These are phyloP conservation scores for Venturia pyrina DNA, from an alignment of 2,329 filamentous ascomycete species.

Conservation along the genomic window DNA sequence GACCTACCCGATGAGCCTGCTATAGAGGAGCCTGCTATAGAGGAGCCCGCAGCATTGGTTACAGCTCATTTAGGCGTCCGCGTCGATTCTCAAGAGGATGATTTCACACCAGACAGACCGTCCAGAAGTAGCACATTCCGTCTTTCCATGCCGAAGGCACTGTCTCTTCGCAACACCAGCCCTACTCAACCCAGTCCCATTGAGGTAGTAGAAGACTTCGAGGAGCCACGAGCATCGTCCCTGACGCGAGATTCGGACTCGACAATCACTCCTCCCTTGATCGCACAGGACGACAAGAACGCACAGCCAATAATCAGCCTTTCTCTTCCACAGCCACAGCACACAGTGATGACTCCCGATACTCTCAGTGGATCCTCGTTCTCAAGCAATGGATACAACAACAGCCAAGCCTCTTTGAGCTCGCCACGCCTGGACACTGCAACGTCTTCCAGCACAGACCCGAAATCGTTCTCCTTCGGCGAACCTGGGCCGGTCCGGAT, in stretches of 20 bases:
- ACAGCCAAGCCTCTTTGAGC: constrained; percentile 56
- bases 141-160: neutral
- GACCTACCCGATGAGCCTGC: neutral
- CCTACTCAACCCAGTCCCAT: constrained; percentile 15
- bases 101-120: constrained; percentile 15
- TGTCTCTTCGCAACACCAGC: neutral
- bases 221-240: constrained; percentile 39
- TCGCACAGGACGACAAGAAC: constrained; percentile 25
- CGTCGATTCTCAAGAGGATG: neutral
- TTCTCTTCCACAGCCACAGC: constrained; percentile 25
- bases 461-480: constrained; percentile 51
- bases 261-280: constrained; percentile 30
- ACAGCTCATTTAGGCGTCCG: neutral
- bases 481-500: constrained; percentile 61
- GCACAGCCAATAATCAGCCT: constrained; percentile 27
- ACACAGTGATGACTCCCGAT: constrained; percentile 56
- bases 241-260: constrained; percentile 41
- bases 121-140: neutral
- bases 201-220: constrained; percentile 36
- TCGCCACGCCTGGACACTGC: constrained; percentile 64
- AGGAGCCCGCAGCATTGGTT: neutral
- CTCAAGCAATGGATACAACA: constrained; percentile 55
- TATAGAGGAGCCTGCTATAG: neutral
- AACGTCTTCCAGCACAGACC: constrained; percentile 56
- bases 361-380: constrained; percentile 42